Conservation (phyloP, 768 basidiomycete species). For the Trametopsis cervina region DNA sequence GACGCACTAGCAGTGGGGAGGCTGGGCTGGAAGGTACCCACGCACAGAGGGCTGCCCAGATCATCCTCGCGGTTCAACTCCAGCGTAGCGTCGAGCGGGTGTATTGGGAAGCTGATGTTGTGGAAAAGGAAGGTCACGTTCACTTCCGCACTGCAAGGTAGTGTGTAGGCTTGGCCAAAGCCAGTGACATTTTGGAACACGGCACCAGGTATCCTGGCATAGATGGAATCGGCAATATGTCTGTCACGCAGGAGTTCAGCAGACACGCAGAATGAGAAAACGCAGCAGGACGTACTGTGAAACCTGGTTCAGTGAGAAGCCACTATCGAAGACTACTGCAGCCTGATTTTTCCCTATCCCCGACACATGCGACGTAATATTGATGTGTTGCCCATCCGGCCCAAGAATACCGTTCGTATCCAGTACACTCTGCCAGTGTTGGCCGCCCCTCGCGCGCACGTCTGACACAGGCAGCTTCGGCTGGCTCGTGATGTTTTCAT, state of each 20-base stretch:
- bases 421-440: slow-evolving; percentile 27
- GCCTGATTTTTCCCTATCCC: slow-evolving; percentile 18
- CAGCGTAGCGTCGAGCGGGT: slow-evolving; percentile 27
- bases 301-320: slow-evolving; percentile 29
- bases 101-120: slow-evolving; percentile 26
- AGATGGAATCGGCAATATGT: slow-evolving; percentile 27
- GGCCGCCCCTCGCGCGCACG: slow-evolving; percentile 13
- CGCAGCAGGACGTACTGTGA: slow-evolving; percentile 16
- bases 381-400: slow-evolving; percentile 26
- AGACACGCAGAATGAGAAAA: background rate
- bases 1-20: slow-evolving; percentile 10
- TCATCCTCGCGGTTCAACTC: slow-evolving; percentile 17
- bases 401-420: slow-evolving; percentile 29
- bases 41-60: slow-evolving; percentile 24
- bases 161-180: slow-evolving; percentile 22
- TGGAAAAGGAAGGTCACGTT: slow-evolving; percentile 28
- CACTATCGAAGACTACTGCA: slow-evolving; percentile 23
- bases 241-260: slow-evolving; percentile 9
- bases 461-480: slow-evolving; percentile 23
- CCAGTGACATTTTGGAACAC: slow-evolving; percentile 15
- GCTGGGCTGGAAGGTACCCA: slow-evolving; percentile 31
- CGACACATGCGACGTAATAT: slow-evolving; percentile 15
- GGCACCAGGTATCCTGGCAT: slow-evolving; percentile 27
- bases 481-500: slow-evolving; percentile 20
- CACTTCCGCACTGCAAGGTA: slow-evolving; percentile 28